A percentile compares a stretch with the other conserved stretches of the same genome.
Conservation (phyloP, 225 moss, liverwort and hornwort genomes). For the Sphagnum tenellum region DNA sequence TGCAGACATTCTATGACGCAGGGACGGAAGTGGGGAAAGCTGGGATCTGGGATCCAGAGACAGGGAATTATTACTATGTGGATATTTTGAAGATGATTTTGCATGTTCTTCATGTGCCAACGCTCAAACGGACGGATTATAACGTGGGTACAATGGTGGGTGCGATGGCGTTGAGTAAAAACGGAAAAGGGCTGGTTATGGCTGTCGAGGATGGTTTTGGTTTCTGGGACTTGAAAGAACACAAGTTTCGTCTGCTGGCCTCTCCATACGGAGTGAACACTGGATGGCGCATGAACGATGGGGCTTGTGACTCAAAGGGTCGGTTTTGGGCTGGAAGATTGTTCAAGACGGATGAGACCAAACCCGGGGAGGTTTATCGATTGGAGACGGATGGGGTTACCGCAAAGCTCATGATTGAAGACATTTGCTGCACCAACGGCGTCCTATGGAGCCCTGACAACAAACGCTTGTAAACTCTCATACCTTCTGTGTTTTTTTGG, state of each 20-base stretch:
- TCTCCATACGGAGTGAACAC: constrained; percentile 50
- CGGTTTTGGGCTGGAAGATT: constrained; percentile 85
- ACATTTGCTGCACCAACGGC: constrained; percentile 82
- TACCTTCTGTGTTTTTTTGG: too few relatives aligned
- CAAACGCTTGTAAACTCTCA: constrained; percentile 49
- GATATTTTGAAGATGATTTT: constrained; percentile 36
- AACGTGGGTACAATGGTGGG: constrained; percentile 54
- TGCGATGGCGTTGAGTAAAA: constrained; percentile 66
- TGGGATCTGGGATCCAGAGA: constrained; percentile 75
- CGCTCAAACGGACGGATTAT: constrained; percentile 25
- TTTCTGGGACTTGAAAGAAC: constrained; percentile 54
- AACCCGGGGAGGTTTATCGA: constrained; percentile 71
- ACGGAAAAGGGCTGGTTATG: constrained; percentile 56
- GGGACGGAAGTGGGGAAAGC: constrained; percentile 54
- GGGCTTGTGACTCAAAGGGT: constrained; percentile 74
- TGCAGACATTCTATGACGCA: constrained; percentile 40
- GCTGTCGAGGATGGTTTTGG: constrained; percentile 80
- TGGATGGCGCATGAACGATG: constrained; percentile 94
- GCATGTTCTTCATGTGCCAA: constrained; percentile 32
- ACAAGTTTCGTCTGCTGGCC: constrained; percentile 54
- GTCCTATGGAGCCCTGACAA: constrained; percentile 80
- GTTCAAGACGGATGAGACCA: constrained; percentile 67
- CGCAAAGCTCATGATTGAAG: constrained; percentile 61
- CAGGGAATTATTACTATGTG: constrained; percentile 51
- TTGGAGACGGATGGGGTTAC: constrained; percentile 72